phyloP scores from a whole-genome alignment of 176 grass and related monocot species.

The Eremochloa ophiuroides region DNA sequence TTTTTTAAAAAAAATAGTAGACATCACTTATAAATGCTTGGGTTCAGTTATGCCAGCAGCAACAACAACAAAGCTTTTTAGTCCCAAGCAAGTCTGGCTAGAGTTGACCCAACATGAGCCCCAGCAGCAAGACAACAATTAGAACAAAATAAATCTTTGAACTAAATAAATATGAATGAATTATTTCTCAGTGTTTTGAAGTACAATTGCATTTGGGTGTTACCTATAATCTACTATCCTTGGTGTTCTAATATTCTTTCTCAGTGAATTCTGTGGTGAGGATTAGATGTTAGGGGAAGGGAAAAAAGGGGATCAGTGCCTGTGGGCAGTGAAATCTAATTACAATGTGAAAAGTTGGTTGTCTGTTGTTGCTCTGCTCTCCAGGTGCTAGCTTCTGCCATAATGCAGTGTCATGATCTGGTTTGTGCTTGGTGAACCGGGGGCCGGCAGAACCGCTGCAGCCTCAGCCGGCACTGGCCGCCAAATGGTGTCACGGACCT shows the following conservation, averaged over 20 bases:
- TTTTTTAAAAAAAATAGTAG: too few species aligned
- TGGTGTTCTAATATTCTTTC: conserved; percentile 43
- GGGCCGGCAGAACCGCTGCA: conserved; percentile 28
- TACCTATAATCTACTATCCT: conserved; percentile 43
- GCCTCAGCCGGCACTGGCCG: conserved; percentile 21
- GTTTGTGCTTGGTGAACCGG: conserved; percentile 33
- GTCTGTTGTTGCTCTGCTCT: conserved; percentile 21
- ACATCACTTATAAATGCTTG: neutral
- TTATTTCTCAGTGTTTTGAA: conserved; percentile 41
- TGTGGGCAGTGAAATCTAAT: conserved; percentile 38
- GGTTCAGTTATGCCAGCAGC: neutral
- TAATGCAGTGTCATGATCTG: conserved; percentile 56
- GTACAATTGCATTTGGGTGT: conserved; percentile 55
- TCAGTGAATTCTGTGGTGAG: conserved; percentile 41
- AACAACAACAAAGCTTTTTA: too few species aligned
- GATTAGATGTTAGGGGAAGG: conserved; percentile 46
- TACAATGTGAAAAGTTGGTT: conserved; percentile 33
- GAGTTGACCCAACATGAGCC: too few species aligned
- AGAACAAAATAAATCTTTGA: conserved; percentile 21
- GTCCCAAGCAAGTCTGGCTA: too few species aligned
- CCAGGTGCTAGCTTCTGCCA: conserved; percentile 43
- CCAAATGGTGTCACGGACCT: conserved; percentile 55
- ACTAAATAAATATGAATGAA: conserved; percentile 52
- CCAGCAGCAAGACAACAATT: neutral
- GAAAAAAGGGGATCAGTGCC: conserved; percentile 41